A percentile compares a stretch with the other conserved stretches of the same genome.
phyloP scores from a whole-genome alignment of 805 yeast genomes.

The Cyberlindnera suaveolens region DNA sequence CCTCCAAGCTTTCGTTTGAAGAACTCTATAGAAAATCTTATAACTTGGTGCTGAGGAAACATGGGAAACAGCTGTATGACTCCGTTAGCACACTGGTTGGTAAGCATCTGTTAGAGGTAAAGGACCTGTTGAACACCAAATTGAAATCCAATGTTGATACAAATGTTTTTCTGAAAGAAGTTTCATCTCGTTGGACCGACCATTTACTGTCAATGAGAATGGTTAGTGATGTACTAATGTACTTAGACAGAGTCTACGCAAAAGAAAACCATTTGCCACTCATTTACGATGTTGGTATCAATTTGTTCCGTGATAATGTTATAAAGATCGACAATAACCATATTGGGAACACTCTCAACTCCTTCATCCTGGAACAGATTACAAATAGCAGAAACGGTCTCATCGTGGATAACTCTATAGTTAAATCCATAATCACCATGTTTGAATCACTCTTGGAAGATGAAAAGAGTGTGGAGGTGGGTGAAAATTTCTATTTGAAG shows the following conservation, averaged over 20 bases:
- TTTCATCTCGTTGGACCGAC: slow-evolving; percentile 53
- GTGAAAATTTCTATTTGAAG: slow-evolving; percentile 57
- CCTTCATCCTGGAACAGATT: slow-evolving; percentile 48
- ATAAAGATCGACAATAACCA: slow-evolving; percentile 42
- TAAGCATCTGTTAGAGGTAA: slow-evolving; percentile 35
- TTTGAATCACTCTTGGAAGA: slow-evolving; percentile 57
- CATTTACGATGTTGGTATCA: slow-evolving; percentile 69
- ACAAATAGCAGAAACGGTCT: slow-evolving; percentile 50
- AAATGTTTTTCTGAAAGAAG: slow-evolving; percentile 29
- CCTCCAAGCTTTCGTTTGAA: slow-evolving; percentile 72
- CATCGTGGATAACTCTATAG: slow-evolving; percentile 48
- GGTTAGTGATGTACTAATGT: slow-evolving; percentile 80
- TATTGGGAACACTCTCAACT: slow-evolving; percentile 46
- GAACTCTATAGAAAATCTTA: slow-evolving; percentile 77
- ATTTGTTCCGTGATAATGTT: slow-evolving; percentile 55
- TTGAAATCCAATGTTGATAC: slow-evolving; percentile 11
- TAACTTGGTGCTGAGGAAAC: slow-evolving; percentile 63
- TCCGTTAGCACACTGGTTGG: slow-evolving; percentile 46
- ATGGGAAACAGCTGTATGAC: slow-evolving; percentile 60
- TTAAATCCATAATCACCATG: slow-evolving; percentile 63
- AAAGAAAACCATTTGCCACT: slow-evolving; percentile 58
- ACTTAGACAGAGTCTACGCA: slow-evolving; percentile 79
- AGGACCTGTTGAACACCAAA: slow-evolving; percentile 12
- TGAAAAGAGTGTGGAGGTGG: slow-evolving; percentile 27
- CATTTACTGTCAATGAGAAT: slow-evolving; percentile 68